phyloP scores from a whole-genome alignment of 495 filamentous ascomycete genomes.

The Xylaria curta region DNA sequence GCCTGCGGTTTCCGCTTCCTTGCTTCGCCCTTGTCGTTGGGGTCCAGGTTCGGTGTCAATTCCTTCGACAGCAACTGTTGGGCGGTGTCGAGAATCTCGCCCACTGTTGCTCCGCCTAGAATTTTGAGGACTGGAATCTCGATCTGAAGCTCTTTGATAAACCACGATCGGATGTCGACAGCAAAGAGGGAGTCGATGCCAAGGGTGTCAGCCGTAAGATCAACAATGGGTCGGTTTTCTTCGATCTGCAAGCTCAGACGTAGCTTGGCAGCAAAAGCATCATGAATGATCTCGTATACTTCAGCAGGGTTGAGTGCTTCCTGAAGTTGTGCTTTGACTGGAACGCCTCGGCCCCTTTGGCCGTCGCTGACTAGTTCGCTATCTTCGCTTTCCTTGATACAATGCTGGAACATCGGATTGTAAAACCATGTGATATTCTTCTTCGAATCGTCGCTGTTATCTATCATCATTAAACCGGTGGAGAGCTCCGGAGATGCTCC shows the following conservation, averaged over 20 bases:
- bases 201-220: neutral
- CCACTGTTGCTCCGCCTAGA: conserved; percentile 18
- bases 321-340: conserved; percentile 8
- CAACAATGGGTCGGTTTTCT: neutral
- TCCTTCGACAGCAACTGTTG: neutral
- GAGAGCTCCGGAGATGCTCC: conserved; percentile 14
- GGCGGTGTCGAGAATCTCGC: conserved; percentile 4
- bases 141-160: conserved; percentile 43
- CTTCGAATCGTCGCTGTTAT: neutral
- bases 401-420: conserved; percentile 19
- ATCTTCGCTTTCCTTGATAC: neutral
- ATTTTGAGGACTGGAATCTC: conserved; percentile 50
- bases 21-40: neutral
- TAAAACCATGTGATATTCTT: conserved; percentile 7
- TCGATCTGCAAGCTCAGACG: neutral
- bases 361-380: neutral
- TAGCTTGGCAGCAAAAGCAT: conserved; percentile 7
- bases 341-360: neutral
- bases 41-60: neutral
- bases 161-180: conserved; percentile 52
- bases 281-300: conserved; percentile 19
- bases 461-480: conserved; percentile 12
- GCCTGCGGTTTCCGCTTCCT: neutral
- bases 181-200: conserved; percentile 42
- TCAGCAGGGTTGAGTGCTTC: conserved; percentile 21